phyloP scores from a whole-genome alignment of 148 eudicot species.

The Limonium bicolor region DNA sequence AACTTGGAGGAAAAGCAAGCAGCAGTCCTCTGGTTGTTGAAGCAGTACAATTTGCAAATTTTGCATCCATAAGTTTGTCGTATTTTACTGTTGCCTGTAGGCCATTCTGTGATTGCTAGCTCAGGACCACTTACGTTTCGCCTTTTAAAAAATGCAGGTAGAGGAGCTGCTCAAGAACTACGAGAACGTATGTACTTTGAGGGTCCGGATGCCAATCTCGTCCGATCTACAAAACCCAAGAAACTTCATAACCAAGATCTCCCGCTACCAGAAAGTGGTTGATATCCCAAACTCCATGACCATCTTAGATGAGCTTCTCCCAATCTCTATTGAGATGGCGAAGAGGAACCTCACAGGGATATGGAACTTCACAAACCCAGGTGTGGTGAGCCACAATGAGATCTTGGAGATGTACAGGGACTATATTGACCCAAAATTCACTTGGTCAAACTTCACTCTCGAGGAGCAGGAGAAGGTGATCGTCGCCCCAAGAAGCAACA shows the following conservation, averaged over 20 bases:
- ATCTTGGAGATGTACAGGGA: conserved; percentile 40
- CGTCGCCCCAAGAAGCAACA: conserved; percentile 3
- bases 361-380: conserved; percentile 36
- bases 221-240: conserved; percentile 39
- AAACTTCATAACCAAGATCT: conserved; percentile 31
- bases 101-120: too few relatives aligned
- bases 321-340: conserved; percentile 38
- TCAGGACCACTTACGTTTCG: too few relatives aligned
- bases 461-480: conserved; percentile 5
- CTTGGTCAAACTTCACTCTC: conserved; percentile 4
- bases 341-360: conserved; percentile 26
- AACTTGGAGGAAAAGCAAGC: too few relatives aligned
- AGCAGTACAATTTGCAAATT: not conserved
- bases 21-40: too few relatives aligned
- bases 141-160: too few relatives aligned
- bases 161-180: conserved; percentile 14
- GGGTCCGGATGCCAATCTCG: conserved; percentile 25
- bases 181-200: conserved; percentile 1
- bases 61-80: not conserved
- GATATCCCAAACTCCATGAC: conserved; percentile 36
- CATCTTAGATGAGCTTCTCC: conserved; percentile 27
- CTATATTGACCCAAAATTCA: conserved; percentile 13
- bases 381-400: conserved; percentile 34
- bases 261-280: conserved; percentile 26
- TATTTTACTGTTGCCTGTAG: not conserved